Conservation (phyloP, 139 green algal species). For the Chlamydomonas schloesseri region DNA sequence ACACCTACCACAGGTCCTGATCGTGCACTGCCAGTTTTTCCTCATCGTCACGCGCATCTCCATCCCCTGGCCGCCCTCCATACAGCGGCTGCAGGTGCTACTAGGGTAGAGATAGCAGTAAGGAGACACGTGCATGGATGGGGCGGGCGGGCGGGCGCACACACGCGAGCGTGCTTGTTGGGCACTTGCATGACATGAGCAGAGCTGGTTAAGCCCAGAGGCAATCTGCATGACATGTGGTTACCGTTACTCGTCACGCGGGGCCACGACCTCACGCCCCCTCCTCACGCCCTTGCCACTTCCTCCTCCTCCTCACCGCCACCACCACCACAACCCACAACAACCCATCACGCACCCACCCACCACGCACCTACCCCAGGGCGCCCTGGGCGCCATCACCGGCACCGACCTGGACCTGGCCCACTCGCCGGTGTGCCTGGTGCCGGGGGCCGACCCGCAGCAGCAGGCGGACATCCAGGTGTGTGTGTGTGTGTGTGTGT, state of each 20-base stretch:
- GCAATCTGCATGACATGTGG: too few species aligned
- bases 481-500: background rate
- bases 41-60: conserved; percentile 8
- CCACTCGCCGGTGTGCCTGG: background rate
- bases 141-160: too few species aligned
- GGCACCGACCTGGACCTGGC: background rate
- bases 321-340: too few species aligned
- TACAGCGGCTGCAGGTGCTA: background rate
- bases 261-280: too few species aligned
- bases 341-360: background rate
- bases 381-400: background rate
- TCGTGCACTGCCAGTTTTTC: conserved; percentile 27
- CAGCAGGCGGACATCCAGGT: background rate
- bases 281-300: too few species aligned
- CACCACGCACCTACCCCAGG: background rate
- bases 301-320: too few species aligned
- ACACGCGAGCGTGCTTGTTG: too few species aligned
- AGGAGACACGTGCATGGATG: too few species aligned
- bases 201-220: too few species aligned
- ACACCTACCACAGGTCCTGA: conserved; percentile 5
- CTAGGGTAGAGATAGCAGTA: too few species aligned
- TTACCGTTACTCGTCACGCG: too few species aligned
- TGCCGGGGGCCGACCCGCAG: background rate
- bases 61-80: background rate
- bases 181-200: too few species aligned